Conservation (phyloP, 225 moss, liverwort and hornwort species). For the Neckera pumila region DNA sequence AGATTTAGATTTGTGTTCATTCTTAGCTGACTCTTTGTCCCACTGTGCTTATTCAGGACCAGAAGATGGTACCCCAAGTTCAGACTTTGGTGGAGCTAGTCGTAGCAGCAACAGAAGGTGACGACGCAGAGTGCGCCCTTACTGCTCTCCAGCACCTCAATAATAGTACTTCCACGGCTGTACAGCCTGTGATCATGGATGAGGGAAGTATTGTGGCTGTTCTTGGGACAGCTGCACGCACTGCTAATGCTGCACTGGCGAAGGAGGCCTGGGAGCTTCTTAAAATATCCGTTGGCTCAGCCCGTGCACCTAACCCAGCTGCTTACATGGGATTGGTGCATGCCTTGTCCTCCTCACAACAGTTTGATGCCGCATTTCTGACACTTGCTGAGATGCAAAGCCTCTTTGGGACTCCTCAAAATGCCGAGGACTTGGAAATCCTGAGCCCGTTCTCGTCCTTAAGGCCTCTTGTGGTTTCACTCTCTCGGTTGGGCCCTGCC, state of each 20-base stretch:
- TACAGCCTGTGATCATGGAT: slow-evolving; percentile 48
- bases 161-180: background rate
- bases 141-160: slow-evolving; percentile 43
- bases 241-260: slow-evolving; percentile 41
- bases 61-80: slow-evolving; percentile 38
- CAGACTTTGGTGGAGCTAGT: slow-evolving; percentile 67
- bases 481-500: slow-evolving; percentile 53
- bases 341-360: slow-evolving; percentile 59
- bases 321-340: slow-evolving; percentile 71
- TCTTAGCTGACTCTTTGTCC: background rate
- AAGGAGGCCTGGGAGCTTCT: slow-evolving; percentile 65
- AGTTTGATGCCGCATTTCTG: slow-evolving; percentile 54
- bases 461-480: slow-evolving; percentile 70
- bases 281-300: slow-evolving; percentile 19
- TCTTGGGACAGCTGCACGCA: slow-evolving; percentile 70
- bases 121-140: slow-evolving; percentile 66
- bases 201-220: slow-evolving; percentile 69
- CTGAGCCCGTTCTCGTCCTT: slow-evolving; percentile 79
- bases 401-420: slow-evolving; percentile 21
- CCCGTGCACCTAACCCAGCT: slow-evolving; percentile 33
- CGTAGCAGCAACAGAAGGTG: slow-evolving; percentile 64
- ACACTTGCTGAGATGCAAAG: slow-evolving; percentile 61
- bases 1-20: background rate
- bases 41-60: slow-evolving; percentile 27
- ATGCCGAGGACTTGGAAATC: slow-evolving; percentile 46